Conservation (phyloP, 352 stramenopile genomes). For the Phytophthora cryptogea region DNA sequence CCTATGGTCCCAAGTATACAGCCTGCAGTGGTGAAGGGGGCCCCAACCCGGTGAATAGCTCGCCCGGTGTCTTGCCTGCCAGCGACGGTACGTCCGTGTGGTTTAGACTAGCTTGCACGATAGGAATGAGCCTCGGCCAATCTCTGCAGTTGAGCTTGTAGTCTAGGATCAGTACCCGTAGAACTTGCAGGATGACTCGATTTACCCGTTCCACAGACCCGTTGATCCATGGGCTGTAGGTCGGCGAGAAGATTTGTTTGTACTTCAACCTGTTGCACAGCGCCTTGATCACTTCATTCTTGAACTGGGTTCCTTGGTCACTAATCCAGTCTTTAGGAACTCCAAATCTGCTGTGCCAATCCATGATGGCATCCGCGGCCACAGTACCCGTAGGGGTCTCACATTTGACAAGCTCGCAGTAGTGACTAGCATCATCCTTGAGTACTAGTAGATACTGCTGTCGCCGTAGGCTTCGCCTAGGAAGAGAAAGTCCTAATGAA, state of each 20-base stretch:
- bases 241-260: too few relatives aligned
- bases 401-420: constrained; percentile 34
- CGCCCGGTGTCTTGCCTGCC: constrained; percentile 36
- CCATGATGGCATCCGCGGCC: constrained; percentile 26
- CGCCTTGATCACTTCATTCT: too few relatives aligned
- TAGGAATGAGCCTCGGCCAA: too few relatives aligned
- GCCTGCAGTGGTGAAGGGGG: constrained; percentile 3
- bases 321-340: constrained; percentile 35
- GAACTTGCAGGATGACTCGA: too few relatives aligned
- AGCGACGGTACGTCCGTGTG: too few relatives aligned
- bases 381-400: constrained; percentile 22
- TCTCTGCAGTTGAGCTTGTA: too few relatives aligned
- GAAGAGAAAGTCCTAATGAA: constrained; percentile 42
- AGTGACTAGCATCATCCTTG: constrained; percentile 32
- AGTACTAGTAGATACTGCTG: constrained; percentile 5
- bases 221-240: too few relatives aligned
- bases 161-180: too few relatives aligned
- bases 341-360: constrained; percentile 35
- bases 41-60: constrained; percentile 24
- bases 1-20: constrained; percentile 1
- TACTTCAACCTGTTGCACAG: too few relatives aligned
- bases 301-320: too few relatives aligned
- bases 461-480: constrained; percentile 27
- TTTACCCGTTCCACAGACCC: too few relatives aligned
- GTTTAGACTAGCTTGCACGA: too few relatives aligned